Conservation (phyloP, 2,329 filamentous ascomycete species). For the Stachybotrys echinatus region DNA sequence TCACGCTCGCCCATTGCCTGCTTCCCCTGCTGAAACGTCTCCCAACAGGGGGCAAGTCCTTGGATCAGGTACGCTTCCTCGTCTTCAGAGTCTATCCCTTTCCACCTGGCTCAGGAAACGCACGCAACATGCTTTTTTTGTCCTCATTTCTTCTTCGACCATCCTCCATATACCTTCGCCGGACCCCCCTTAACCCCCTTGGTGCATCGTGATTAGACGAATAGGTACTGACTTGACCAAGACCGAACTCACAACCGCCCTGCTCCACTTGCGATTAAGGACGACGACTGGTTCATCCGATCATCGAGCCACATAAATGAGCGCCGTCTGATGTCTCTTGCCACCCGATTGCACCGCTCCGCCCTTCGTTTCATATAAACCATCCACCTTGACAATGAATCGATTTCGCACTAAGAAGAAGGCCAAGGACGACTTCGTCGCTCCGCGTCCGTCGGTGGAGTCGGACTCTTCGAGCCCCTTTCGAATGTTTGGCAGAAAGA, state of each 20-base stretch:
- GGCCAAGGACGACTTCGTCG: conserved; percentile 49
- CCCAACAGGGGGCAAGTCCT: not conserved
- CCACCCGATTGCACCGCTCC: not conserved
- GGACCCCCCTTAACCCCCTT: too few species aligned
- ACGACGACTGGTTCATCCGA: not conserved
- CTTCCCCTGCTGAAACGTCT: not conserved
- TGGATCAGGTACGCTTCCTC: not conserved
- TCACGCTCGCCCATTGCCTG: not conserved
- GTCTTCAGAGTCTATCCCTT: not conserved
- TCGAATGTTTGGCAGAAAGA: conserved; percentile 52
- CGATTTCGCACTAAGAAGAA: conserved; percentile 71
- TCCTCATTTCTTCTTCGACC: too few species aligned
- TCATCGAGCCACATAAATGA: not conserved
- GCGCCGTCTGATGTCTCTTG: not conserved
- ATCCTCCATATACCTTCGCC: too few species aligned
- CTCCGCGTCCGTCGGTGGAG: conserved; percentile 47
- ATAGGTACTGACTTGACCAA: not conserved
- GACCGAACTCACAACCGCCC: not conserved
- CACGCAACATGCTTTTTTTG: too few species aligned
- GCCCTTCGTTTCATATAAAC: not conserved
- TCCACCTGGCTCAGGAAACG: not conserved
- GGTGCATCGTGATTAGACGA: too few species aligned
- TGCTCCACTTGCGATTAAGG: not conserved
- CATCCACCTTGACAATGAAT: conserved; percentile 53
- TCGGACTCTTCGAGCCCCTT: conserved; percentile 48